Base-by-base conservation (phyloP, 2,329 filamentous ascomycete genomes). In the Talaromyces sp. region DNA sequence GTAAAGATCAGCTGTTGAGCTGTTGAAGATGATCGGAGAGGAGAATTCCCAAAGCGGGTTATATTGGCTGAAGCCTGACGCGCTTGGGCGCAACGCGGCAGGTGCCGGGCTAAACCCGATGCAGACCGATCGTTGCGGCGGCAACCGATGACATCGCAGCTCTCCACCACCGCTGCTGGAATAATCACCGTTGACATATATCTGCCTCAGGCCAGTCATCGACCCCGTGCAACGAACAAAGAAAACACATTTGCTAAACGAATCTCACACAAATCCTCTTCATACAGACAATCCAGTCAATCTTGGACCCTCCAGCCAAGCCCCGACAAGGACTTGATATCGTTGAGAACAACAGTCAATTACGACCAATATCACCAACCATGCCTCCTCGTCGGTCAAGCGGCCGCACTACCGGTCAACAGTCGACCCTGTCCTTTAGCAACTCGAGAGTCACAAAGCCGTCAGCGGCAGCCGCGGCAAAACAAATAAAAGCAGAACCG, bases 351-450 rank as follows among this genome's bases (percentile, higher is more conserved):
- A 4, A 16, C 16, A 40, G 14, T 6, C 36, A 36, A 16, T 16
- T 36, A 16, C 34, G 14, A 36, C 14, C 34, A 36, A 36, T 36
- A 16, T 31, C 50, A 30, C 0, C 14, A 58, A 23, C 59, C 44
- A 81, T 81, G 79, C 76, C 79, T 54, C 68, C 76, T 36, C 77
- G 77, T 65, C 76, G 78, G 47, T 70, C 71, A 61, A 66, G 68
- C 36, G 72, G 71, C 63, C 67, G 68, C 31, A 72, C 78, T 56
- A 68, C 74, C 62, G 69, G 78, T 47, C 73, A 78, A 61, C 85
- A 87, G 73, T 78, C 83, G 7, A 87, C 83, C n/a, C 83, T 89
- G 67, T 83, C 85, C 44, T 89, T 89, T 77, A 81, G 85, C 67
- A 78, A 81, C 64, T 78, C 80, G 42, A 81, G 81, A 75, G 80